Percentiles rank a stretch among this genome's conserved stretches.
Evolutionary conservation across 768 basidiomycete genomes (phyloP).

Genomic region (Boletus subcaerulescens): DNA sequence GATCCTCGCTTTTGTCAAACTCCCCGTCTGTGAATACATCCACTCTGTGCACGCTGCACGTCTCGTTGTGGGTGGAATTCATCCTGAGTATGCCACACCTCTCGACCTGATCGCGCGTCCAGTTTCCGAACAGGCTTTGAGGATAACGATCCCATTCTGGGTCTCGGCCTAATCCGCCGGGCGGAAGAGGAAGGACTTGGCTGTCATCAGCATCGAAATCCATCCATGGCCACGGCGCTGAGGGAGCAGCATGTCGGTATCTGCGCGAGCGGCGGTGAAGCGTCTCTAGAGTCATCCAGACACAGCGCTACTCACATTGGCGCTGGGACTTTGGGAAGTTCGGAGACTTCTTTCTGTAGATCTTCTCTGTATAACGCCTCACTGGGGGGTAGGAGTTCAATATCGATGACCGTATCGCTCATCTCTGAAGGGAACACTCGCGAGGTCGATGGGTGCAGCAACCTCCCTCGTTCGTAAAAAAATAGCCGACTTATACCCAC

Average conservation of each 20-base stretch:
- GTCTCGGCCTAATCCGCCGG: constrained; percentile 1
- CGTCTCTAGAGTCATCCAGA: too few relatives aligned
- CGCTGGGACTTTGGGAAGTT: constrained; percentile 21
- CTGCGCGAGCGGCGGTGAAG: constrained; percentile 11
- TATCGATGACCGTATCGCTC: constrained; percentile 6
- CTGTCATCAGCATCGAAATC: constrained; percentile 32
- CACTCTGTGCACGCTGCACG: constrained; percentile 24
- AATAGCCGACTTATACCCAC: constrained; percentile 3
- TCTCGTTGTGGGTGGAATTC: neutral
- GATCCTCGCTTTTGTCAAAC: constrained; percentile 11
- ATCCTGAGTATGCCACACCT: constrained; percentile 28
- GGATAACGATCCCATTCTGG: constrained; percentile 31
- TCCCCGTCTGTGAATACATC: constrained; percentile 18
- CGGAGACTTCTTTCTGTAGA: constrained; percentile 9
- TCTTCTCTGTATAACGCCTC: constrained; percentile 8
- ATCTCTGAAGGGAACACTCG: constrained; percentile 9
- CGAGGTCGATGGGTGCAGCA: neutral
- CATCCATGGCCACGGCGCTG: constrained; percentile 44
- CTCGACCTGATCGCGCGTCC: constrained; percentile 32
- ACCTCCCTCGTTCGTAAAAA: too few relatives aligned
- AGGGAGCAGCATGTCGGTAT: constrained; percentile 40
- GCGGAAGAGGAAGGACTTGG: constrained; percentile 16
- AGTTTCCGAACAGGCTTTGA: constrained; percentile 33
- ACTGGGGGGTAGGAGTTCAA: neutral
- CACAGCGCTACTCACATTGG: constrained; percentile 21